These are phyloP conservation scores for Hypocreales sp. DNA, from an alignment of 2,329 filamentous ascomycete species.

Conservation along the genomic window DNA sequence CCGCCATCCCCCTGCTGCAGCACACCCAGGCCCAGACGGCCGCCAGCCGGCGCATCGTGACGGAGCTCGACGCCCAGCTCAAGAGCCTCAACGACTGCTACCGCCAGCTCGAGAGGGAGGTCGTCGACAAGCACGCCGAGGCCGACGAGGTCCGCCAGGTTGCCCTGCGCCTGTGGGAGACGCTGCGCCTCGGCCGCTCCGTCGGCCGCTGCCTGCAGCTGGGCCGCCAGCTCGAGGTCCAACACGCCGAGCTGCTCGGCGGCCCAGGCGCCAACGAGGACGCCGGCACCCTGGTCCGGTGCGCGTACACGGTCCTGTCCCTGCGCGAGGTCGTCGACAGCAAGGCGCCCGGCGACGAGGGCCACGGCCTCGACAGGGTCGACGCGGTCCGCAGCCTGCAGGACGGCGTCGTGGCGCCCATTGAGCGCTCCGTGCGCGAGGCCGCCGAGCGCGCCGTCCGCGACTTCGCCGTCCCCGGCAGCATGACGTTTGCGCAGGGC, in stretches of 20 bases:
- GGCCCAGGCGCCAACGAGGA: slow-evolving; percentile 43
- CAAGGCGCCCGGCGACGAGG: slow-evolving; percentile 56
- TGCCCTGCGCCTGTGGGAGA: slow-evolving; percentile 65
- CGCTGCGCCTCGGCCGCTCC: slow-evolving; percentile 59
- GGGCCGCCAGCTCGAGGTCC: slow-evolving; percentile 74
- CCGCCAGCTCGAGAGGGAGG: slow-evolving; percentile 70
- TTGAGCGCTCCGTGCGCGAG: slow-evolving; percentile 58
- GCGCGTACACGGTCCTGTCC: slow-evolving; percentile 62
- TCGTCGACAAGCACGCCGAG: slow-evolving; percentile 69
- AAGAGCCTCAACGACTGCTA: slow-evolving; percentile 72
- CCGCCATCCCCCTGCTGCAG: slow-evolving; percentile 64
- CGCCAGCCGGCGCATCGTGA: slow-evolving; percentile 56
- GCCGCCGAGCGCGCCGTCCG: slow-evolving; percentile 65
- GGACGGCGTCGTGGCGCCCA: slow-evolving; percentile 51
- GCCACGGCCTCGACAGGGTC: slow-evolving; percentile 58
- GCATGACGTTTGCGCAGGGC: slow-evolving; percentile 43
- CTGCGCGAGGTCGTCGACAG: slow-evolving; percentile 58
- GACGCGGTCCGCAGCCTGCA: slow-evolving; percentile 57
- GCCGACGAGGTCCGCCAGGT: slow-evolving; percentile 71
- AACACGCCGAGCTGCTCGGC: slow-evolving; percentile 49
- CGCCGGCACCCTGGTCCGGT: slow-evolving; percentile 65
- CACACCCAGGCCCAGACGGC: slow-evolving; percentile 63
- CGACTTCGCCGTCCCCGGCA: slow-evolving; percentile 57
- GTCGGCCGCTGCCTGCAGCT: slow-evolving; percentile 68
- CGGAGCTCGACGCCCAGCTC: slow-evolving; percentile 67